Base-by-base conservation (phyloP, 2,329 filamentous ascomycete genomes). In the Pseudogymnoascus sp. region DNA sequence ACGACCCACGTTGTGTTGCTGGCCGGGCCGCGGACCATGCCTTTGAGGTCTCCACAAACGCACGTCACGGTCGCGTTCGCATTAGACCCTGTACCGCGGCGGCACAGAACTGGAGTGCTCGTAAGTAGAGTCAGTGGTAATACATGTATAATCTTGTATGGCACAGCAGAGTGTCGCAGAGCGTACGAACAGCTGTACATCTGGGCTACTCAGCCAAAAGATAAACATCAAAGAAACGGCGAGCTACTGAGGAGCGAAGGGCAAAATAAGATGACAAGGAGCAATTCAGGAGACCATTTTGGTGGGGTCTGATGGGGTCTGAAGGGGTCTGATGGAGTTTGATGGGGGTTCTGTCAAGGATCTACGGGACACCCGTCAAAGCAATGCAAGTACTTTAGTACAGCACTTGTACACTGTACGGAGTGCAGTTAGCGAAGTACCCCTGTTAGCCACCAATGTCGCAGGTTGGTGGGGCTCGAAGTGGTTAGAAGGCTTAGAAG, bases 261-360 rank as follows among this genome's bases (percentile, higher is more conserved):
- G 11, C 30, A 18, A 53, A 53, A 53, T 53, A 53, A 53, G 47
- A 53, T 53, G 47, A 53, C 47, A 53, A 53, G 47, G 47, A 53
- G 47, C 25, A 53, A 33, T 53, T 53, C 47, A 53, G 47, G 47
- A 53, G 47, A 53, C n/a, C 47, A 53, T 53, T 53, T 33, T 53
- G 28, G 47, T 53, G 47, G 47, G 28, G 47, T 53, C 28, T 33
- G 30, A 25, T 2, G 22, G 22, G 5, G 22, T 25, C 5, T 25
- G 22, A 25, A 2, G 28, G 43, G 22, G 25, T 22, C 33, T 18
- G 18, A 18, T 47, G 22, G 41, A n/a, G n/a, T n/a, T n/a, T n/a
- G n/a, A n/a, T n/a, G n/a, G 28, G 43, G 43, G 25, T 22, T 53
- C 28, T 53, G 47, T 33, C 47, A 53, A 33, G 47, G 47, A 53